phyloP scores from a whole-genome alignment of 805 yeast genomes.

The Hanseniaspora lachancei region DNA sequence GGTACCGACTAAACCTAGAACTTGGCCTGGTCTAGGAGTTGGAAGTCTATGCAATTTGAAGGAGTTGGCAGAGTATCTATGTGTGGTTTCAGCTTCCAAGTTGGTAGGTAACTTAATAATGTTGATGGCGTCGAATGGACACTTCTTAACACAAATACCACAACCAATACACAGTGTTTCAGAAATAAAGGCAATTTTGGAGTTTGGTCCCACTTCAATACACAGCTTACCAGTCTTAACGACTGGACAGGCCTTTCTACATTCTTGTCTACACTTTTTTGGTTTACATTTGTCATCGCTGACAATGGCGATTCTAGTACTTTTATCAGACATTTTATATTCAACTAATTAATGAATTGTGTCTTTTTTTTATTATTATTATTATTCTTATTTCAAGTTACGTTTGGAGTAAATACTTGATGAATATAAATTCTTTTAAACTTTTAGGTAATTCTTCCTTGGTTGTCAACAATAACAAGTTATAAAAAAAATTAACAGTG shows the following conservation, averaged over 20 bases:
- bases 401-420: too few relatives aligned
- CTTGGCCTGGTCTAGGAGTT: slow-evolving; percentile 98
- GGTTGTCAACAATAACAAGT: too few relatives aligned
- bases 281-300: slow-evolving; percentile 92
- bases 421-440: not conserved
- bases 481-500: too few relatives aligned
- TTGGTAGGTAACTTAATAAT: slow-evolving; percentile 95
- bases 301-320: slow-evolving; percentile 90
- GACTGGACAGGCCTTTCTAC: slow-evolving; percentile 93
- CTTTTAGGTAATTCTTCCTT: too few relatives aligned
- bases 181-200: slow-evolving; percentile 87
- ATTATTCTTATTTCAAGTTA: not conserved
- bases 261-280: slow-evolving; percentile 95
- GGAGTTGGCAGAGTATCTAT: slow-evolving; percentile 94
- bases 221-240: slow-evolving; percentile 95
- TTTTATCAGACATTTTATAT: slow-evolving; percentile 29
- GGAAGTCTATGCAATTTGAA: slow-evolving; percentile 95
- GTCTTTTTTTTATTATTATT: not conserved
- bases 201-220: slow-evolving; percentile 85
- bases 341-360: not conserved
- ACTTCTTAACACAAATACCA: slow-evolving; percentile 98
- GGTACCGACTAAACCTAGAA: slow-evolving; percentile 91
- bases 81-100: slow-evolving; percentile 82
- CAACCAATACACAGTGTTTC: slow-evolving; percentile 95
- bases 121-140: slow-evolving; percentile 94